phyloP scores from a whole-genome alignment of 306 rosid species.

The Dryas alaskensis region DNA sequence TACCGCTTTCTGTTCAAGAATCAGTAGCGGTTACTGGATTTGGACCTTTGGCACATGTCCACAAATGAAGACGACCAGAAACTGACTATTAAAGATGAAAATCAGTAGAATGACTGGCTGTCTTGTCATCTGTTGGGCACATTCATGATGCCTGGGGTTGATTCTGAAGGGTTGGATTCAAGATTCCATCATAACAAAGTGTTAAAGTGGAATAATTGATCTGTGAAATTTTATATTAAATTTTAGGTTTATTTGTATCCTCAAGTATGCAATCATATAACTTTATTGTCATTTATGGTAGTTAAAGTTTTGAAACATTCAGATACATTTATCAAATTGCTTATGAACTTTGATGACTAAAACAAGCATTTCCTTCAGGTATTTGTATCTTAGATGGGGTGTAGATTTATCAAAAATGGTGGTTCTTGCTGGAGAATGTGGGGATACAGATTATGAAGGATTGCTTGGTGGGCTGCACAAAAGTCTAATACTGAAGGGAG shows the following conservation, averaged over 20 bases:
- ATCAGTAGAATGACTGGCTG: not conserved
- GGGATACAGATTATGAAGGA: conserved; percentile 97
- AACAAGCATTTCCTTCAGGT: conserved; percentile 50
- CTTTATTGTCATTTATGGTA: no score
- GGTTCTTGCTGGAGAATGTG: conserved; percentile 88
- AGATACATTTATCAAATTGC: not conserved
- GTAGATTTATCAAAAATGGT: conserved; percentile 89
- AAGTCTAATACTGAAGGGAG: conserved; percentile 79
- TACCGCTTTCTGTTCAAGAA: no score
- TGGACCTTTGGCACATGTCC: no score
- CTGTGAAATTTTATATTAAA: not conserved
- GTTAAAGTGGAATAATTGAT: not conserved
- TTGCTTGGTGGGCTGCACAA: conserved; percentile 79
- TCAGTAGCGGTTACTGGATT: no score
- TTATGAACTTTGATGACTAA: conserved; percentile 24
- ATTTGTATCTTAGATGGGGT: conserved; percentile 93
- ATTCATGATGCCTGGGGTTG: not conserved
- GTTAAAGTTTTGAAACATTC: not conserved
- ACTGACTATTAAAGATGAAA: not conserved
- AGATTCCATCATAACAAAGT: not conserved
- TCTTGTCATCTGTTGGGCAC: not conserved
- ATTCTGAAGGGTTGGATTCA: not conserved
- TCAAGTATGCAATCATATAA: not conserved
- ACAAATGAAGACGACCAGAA: not conserved
- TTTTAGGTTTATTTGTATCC: not conserved